Base-by-base conservation (phyloP, 2,329 filamentous ascomycete species). In the Aspergillus phoenicis region DNA sequence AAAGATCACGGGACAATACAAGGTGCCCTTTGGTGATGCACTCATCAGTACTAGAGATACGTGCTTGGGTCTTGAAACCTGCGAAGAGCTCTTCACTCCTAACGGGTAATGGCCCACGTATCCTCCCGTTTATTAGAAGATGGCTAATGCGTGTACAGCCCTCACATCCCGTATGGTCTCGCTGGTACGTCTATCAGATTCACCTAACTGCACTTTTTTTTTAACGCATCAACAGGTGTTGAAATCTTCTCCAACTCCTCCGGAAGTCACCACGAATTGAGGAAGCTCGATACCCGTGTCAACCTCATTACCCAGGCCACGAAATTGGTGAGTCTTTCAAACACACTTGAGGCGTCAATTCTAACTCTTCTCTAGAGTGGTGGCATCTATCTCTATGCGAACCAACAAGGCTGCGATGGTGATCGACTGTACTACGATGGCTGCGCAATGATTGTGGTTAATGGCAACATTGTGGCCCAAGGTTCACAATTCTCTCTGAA, bases 241-340 rank as follows among this genome's bases (percentile, higher is more conserved):
- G 91, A 91, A 69, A 87, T 92, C 58, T 84, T 91, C 64, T 86
- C 86, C 8, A 94, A 94, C 73, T 86, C 83, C 3, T 87, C 83
- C 57, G 90, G 87, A 6, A 87, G 82, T 11, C 91, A 94, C 72
- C 86, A 87, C 68, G 84, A 87, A 66, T 76, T 91, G 8, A 80
- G 87, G 17, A 92, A 92, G 72, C 82, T 92, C 0, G 78, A 88
- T 60, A 85, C 80, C 0, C 79, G 88, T 2, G 77, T 92, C 28
- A 82, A 85, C 5, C 77, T 93, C 5, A 91, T 92, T 57, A 78
- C 80, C 1, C 84, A 90, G 66, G 87, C 87, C 0, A 91, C 89
- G 0, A 78, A 69, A 52, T 39, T 70, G 62, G 68, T 73, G 62
- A 62, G n/a, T 15, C 8, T 3, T 4, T n/a, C 33, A 13, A 5